Evolutionary conservation across 208 protist genomes (phyloP), one percentile per base, ranked within the genome.

Genomic region (Leptomonas pyrrhocoris): DNA sequence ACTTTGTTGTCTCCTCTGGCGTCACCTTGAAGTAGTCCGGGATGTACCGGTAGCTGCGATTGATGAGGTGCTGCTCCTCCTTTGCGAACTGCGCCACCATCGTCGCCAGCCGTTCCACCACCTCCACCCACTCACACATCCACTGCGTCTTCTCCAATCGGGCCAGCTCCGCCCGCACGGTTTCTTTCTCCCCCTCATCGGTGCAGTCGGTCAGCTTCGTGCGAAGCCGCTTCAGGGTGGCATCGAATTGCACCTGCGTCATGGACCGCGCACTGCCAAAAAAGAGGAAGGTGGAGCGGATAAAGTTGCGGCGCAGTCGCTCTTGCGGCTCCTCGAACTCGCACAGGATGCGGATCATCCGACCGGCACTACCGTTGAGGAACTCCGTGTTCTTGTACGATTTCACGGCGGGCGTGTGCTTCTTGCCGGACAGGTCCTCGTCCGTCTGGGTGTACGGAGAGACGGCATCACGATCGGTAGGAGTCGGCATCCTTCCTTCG

Each of bases 261-360:
- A 94, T 95, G 19, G 93, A 84, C 18, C 94, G 89, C 9, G 94
- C 94, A 45, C 90, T 96, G 67, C 93, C 94, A 71, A 98, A 98
- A 64, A 98, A 93, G 16, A 98, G 83, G n/a, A 96, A 79, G 0
- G 93, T 97, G 25, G 87, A 93, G 15, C 89, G 81, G 59, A 98
- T 90, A 57, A 68, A 78, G 55, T 95, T 73, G 13, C 62, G 64
- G 36, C 79, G 72, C 21, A 98, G 80, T 6, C 94, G 83, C 50
- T 70, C 67, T 27, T 86, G 68, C 18, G 94, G 91, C 77, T 98
- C 93, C 74, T 97, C 83, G 66, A 97, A 97, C 82, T 98, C 94
- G 77, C 93, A 97, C 50, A 97, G 70, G 69, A 98, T 91, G 72
- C 94, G 94, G 50, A 98, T 79, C 23, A 91, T 78, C 2, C 94